A percentile compares a stretch with the other conserved stretches of the same genome.
These are phyloP conservation scores for Yamadazyma sp. DNA, from an alignment of 1,139 yeast species.

Conservation along the genomic window DNA sequence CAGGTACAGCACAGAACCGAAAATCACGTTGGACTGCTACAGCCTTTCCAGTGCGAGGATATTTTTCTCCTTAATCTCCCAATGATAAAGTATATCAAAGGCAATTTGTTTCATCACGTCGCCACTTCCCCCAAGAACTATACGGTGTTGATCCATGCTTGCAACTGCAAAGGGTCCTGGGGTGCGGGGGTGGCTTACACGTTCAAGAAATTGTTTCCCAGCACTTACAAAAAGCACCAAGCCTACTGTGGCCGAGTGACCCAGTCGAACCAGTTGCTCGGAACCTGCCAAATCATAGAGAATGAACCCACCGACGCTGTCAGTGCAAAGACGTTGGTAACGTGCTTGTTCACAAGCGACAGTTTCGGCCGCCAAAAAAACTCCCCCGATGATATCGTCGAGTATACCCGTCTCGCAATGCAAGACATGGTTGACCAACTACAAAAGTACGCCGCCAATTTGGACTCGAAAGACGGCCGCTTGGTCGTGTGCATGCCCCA, in stretches of 20 bases:
- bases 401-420: constrained; percentile 50
- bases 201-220: constrained; percentile 51
- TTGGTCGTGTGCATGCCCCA: constrained; percentile 61
- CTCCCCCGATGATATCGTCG: constrained; percentile 39
- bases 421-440: constrained; percentile 44
- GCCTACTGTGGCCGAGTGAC: constrained; percentile 43
- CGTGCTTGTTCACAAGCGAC: constrained; percentile 72
- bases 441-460: constrained; percentile 13
- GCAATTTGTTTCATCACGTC: constrained; percentile 55
- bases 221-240: constrained; percentile 48
- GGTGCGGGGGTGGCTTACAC: constrained; percentile 77
- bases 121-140: constrained; percentile 18
- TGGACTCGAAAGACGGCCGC: constrained; percentile 16
- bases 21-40: too few species aligned
- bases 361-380: constrained; percentile 28
- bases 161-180: constrained; percentile 80
- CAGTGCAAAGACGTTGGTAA: constrained; percentile 36
- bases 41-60: not conserved
- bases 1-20: too few species aligned
- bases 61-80: not conserved
- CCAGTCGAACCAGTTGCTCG: constrained; percentile 42
- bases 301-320: constrained; percentile 25
- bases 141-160: constrained; percentile 65
- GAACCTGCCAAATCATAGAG: constrained; percentile 52
- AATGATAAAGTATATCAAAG: constrained; percentile 44